Conservation (phyloP, 23 red algal genomes). For the Gracilariopsis chorda region DNA sequence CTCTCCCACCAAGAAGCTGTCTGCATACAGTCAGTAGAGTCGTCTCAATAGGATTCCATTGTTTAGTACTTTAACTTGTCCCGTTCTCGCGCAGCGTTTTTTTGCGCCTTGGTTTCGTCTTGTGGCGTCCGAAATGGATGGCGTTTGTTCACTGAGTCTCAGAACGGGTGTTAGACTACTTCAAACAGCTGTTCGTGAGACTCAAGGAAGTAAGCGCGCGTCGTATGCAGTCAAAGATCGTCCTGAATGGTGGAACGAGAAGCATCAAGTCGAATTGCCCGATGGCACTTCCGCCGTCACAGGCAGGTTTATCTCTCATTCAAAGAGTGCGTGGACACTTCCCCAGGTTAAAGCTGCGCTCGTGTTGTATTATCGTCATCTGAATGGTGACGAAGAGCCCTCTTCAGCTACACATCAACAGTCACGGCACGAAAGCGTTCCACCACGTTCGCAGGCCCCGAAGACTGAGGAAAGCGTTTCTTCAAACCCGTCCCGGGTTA, state of each 20-base stretch:
- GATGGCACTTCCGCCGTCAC: not conserved
- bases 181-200: slow-evolving; percentile 5
- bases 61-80: too few relatives aligned
- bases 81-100: too few relatives aligned
- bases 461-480: too few relatives aligned
- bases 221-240: not conserved
- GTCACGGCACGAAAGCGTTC: too few relatives aligned
- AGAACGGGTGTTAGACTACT: not conserved
- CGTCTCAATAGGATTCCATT: too few relatives aligned
- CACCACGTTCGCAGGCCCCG: too few relatives aligned
- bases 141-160: not conserved
- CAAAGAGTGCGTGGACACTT: not conserved
- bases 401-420: not conserved
- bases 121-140: not conserved
- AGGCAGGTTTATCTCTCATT: not conserved
- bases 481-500: too few relatives aligned
- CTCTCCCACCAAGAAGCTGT: too few relatives aligned
- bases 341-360: not conserved
- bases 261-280: not conserved
- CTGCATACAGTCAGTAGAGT: too few relatives aligned
- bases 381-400: not conserved
- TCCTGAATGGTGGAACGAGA: slow-evolving; percentile 26
- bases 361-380: not conserved
- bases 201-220: slow-evolving; percentile 8
- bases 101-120: too few relatives aligned